Evolutionary conservation across 345 rosid genomes (phyloP), one percentile per base, ranked within the genome.

Genomic region (Cardamine chenopodiifolia): DNA sequence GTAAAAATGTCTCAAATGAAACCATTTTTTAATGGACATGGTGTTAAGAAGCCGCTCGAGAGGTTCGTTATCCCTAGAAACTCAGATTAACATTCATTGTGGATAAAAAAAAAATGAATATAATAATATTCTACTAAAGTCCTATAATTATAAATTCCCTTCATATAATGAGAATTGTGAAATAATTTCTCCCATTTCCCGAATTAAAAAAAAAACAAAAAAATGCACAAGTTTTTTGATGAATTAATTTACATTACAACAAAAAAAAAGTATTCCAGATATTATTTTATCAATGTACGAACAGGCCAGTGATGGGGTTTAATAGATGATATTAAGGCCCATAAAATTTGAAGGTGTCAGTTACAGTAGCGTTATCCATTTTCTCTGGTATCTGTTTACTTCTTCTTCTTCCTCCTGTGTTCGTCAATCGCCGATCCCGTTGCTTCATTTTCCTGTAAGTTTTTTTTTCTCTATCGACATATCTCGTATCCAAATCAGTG

Each of bases 341-440:
- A 57, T 32, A 0, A 0, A 0, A 32, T 8, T 32, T 31, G 20
- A 57, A 58, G 62, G 20, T n/a, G 20, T 15, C 4, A 31, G 42
- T 32, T 9, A 17, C 65, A 52, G 50, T 52, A 35, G 34, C 62
- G 45, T 53, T 42, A 50, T 62, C 45, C 40, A 72, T 53, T 73
- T 65, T 65, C 66, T 66, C 66, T 66, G 66, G 50, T 75, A 2
- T 28, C 68, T 35, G 61, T 74, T 48, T 47, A 39, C 7, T 11
- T 65, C 37, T 35, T 37, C 40, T 37, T 37, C 39, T 2, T 66
- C 32, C 0, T 71, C 56, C 20, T 71, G 20, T 47, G 17, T 60
- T 73, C 58, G 48, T 58, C 66, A 48, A 17, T 66, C 42, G 39
- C 53, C 60, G 78, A 57, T 74, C 72, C 7, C 26, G 34, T 57